Percentiles rank a stretch among this genome's conserved stretches.
Evolutionary conservation across 768 basidiomycete species (phyloP).

Genomic region (Cyclocybe cylindracea): DNA sequence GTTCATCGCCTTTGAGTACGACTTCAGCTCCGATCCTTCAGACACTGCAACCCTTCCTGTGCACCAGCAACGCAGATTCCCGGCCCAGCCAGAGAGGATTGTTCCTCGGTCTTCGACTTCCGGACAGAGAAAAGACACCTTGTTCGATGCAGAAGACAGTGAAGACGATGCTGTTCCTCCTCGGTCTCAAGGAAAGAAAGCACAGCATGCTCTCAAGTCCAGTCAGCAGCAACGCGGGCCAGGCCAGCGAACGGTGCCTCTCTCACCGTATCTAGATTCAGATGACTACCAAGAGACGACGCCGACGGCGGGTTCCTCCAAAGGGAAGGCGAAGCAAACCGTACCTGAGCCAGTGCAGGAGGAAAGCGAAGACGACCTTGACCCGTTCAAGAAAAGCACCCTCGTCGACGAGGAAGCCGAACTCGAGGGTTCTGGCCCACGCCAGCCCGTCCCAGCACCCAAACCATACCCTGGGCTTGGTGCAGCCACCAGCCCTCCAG

Average conservation of each 20-base stretch:
- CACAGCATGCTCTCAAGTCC: too few relatives aligned
- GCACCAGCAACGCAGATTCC: slow-evolving; percentile 10
- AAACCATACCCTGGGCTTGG: too few relatives aligned
- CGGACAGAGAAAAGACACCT: slow-evolving; percentile 1
- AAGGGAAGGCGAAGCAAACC: background rate
- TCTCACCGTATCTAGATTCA: background rate
- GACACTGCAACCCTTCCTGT: slow-evolving; percentile 4
- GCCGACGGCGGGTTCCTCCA: background rate
- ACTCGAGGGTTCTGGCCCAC: slow-evolving; percentile 1
- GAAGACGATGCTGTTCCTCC: too few relatives aligned
- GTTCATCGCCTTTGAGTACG: slow-evolving; percentile 42
- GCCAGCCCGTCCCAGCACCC: too few relatives aligned
- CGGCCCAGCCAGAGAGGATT: slow-evolving; percentile 22
- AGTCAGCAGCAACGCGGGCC: too few relatives aligned
- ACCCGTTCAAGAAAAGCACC: slow-evolving; percentile 43
- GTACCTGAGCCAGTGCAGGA: slow-evolving; percentile 5
- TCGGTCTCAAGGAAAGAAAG: too few relatives aligned
- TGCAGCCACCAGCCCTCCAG: background rate
- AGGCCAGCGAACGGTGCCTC: background rate
- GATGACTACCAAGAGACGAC: background rate
- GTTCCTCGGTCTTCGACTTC: slow-evolving; percentile 27
- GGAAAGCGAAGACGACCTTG: slow-evolving; percentile 36
- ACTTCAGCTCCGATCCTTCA: slow-evolving; percentile 5
- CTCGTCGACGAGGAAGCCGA: slow-evolving; percentile 26
- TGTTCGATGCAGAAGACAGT: slow-evolving; percentile 3